Evolutionary conservation across 2,329 filamentous ascomycete genomes (phyloP), one percentile per base, ranked within the genome.

Genomic region (Colletotrichum higginsianum): DNA sequence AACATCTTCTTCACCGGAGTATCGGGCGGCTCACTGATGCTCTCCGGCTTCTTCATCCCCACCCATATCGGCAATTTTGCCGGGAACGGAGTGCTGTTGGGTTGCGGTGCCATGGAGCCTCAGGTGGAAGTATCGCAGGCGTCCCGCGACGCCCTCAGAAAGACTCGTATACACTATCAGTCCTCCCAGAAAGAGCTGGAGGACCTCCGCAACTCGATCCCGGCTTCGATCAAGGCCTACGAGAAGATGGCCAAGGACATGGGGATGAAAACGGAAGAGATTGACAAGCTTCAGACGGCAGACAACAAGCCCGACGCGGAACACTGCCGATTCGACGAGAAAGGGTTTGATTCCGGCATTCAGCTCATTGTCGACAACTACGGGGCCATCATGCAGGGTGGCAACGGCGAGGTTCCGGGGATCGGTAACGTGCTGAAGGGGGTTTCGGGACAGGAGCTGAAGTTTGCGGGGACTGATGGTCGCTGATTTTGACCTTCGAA

Each of bases 1-100:
- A 82, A 86, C 26, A 85, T 90, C 50, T 87, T 85, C 75, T 90
- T 90, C 79, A 89, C 86, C 0, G 88, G 88, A 13, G 87, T 90
- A 0, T 86, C 84, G 2, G 88, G 88, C 26, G 88, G 88, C 9
- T 81, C 83, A 2, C 81, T 90, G 16, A 78, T 89, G 40, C 83
- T 90, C 26, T 83, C 82, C 1, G 88, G 88, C 3, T 90, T 89
- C 80, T 88, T 90, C 77, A 83, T 90, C 66, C 88, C 88, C 2
- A 84, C 84, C 0, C 87, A 88, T 74, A 86, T 88, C 82, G 80
- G 83, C 46, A 84, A 86, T 68, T 89, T 83, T 67, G 79, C 82
- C 30, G 85, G 84, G 50, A 81, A 79, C 21, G 88, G 88, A 2
- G 86, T 90, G 0, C 79, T 89, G 61, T 80, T 90, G 15, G 88